Evolutionary conservation across 2,329 filamentous ascomycete genomes (phyloP).

Genomic region (Paraphoma sp.): DNA sequence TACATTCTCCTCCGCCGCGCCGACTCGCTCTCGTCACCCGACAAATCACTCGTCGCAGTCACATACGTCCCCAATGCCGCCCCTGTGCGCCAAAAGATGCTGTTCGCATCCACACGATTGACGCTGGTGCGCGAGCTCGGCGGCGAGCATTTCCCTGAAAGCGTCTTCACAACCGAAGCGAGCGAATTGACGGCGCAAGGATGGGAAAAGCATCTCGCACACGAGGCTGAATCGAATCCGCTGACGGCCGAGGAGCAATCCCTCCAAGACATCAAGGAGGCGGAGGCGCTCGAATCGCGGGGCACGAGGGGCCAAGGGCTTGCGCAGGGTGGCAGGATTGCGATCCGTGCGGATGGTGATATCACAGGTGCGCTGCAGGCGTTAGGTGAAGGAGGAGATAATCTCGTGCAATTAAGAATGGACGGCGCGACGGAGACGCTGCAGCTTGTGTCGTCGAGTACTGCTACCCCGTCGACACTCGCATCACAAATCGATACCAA

Average conservation of each 20-base stretch:
- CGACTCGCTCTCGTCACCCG: slow-evolving; percentile 52
- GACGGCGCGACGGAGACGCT: slow-evolving; percentile 73
- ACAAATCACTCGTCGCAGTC: slow-evolving; percentile 64
- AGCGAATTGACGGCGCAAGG: slow-evolving; percentile 73
- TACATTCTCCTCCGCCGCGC: slow-evolving; percentile 79
- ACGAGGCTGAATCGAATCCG: slow-evolving; percentile 67
- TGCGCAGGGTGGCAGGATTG: slow-evolving; percentile 47
- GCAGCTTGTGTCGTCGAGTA: slow-evolving; percentile 65
- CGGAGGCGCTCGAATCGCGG: slow-evolving; percentile 75
- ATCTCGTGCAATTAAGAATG: slow-evolving; percentile 75
- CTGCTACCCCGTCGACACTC: slow-evolving; percentile 65
- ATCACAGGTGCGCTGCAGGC: slow-evolving; percentile 69
- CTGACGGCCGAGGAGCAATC: slow-evolving; percentile 80
- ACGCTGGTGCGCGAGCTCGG: slow-evolving; percentile 79
- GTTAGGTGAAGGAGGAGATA: slow-evolving; percentile 59
- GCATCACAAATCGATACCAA: slow-evolving; percentile 65
- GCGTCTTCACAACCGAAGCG: slow-evolving; percentile 73
- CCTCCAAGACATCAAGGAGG: slow-evolving; percentile 74
- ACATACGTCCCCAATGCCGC: slow-evolving; percentile 82
- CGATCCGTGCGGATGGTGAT: slow-evolving; percentile 64
- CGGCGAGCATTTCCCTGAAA: slow-evolving; percentile 78
- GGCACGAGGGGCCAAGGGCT: slow-evolving; percentile 65
- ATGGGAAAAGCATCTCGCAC: slow-evolving; percentile 75
- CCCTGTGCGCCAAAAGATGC: slow-evolving; percentile 84
- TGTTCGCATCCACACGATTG: slow-evolving; percentile 79